A percentile compares a stretch with the other conserved stretches of the same genome.
These are phyloP conservation scores for Voacanga thouarsii DNA, from an alignment of 257 asterid species.

Conservation along the genomic window DNA sequence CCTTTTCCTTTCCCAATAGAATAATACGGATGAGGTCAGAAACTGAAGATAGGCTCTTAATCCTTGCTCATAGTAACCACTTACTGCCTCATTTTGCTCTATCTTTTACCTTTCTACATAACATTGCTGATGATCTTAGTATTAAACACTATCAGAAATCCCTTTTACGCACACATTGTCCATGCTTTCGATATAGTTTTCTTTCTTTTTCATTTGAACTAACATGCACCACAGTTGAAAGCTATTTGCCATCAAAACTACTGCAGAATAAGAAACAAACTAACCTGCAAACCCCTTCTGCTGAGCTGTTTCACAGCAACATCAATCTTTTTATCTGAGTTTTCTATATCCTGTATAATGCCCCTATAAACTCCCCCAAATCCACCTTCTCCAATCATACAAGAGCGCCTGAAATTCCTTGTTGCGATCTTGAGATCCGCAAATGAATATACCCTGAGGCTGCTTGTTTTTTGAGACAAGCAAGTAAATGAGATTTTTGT, in stretches of 20 bases:
- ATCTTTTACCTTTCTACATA: too few species aligned
- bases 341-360: conserved; percentile 35
- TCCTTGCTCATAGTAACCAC: too few species aligned
- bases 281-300: conserved; percentile 90
- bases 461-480: conserved; percentile 50
- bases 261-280: conserved; percentile 6
- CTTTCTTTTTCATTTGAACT: too few species aligned
- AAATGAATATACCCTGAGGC: conserved; percentile 53
- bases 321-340: conserved; percentile 43
- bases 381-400: conserved; percentile 89
- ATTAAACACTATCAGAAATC: too few species aligned
- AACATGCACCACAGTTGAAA: neutral
- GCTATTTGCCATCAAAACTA: neutral
- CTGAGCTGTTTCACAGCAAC: conserved; percentile 93
- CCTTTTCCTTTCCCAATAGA: too few species aligned
- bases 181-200: too few species aligned
- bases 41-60: too few species aligned
- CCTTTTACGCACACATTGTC: too few species aligned
- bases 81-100: too few species aligned
- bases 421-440: conserved; percentile 73
- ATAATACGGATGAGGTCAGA: too few species aligned
- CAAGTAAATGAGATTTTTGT: conserved; percentile 45
- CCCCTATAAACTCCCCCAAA: conserved; percentile 83
- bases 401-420: conserved; percentile 66
- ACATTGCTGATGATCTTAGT: too few species aligned